These are phyloP conservation scores for Diaporthe sp. DNA, from an alignment of 2,329 filamentous ascomycete genomes.

Conservation along the genomic window DNA sequence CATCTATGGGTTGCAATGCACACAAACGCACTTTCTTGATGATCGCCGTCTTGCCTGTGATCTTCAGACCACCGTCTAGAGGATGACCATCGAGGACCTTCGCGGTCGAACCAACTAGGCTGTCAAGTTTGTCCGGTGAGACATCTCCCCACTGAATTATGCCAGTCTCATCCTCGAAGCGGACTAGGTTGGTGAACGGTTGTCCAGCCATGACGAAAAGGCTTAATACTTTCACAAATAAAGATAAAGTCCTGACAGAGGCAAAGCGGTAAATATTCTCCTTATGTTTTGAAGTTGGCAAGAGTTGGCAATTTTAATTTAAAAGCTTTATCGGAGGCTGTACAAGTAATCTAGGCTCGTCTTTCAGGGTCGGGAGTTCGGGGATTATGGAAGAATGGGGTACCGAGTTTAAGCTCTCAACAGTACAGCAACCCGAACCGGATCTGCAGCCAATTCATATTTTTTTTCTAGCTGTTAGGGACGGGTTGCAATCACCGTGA, in stretches of 20 bases:
- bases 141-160: background rate
- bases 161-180: background rate
- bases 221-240: background rate
- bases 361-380: background rate
- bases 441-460: background rate
- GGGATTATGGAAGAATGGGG: background rate
- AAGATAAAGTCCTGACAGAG: background rate
- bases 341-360: background rate
- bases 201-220: conserved; percentile 6
- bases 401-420: background rate
- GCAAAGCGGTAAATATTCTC: background rate
- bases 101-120: background rate
- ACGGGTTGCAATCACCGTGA: background rate
- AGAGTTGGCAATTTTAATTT: background rate
- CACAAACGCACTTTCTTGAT: conserved; percentile 4
- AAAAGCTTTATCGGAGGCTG: background rate
- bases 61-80: background rate
- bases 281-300: background rate
- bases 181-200: conserved; percentile 9
- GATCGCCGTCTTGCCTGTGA: background rate
- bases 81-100: background rate
- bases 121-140: background rate
- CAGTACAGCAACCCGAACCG: background rate
- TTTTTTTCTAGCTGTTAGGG: background rate
- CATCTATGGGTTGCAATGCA: background rate